Evolutionary conservation across 2,329 filamentous ascomycete species (phyloP).

Genomic region (Monosporascus sp.): DNA sequence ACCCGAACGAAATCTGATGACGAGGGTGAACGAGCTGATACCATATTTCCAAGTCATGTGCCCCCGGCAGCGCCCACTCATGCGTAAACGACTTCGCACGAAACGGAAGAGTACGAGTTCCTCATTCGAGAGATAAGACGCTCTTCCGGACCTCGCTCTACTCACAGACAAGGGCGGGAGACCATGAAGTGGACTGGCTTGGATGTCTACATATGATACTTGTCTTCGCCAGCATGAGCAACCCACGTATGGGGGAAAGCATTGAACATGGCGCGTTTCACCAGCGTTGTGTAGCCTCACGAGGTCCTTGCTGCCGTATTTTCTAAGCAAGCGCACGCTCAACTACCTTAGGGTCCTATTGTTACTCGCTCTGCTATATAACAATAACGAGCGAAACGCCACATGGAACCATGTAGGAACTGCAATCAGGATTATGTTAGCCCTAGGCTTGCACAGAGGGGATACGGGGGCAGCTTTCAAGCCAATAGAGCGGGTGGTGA

Average conservation of each 20-base stretch:
- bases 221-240: conserved; percentile 29
- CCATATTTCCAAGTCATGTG: conserved; percentile 7
- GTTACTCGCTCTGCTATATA: conserved; percentile 29
- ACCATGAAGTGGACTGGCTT: conserved; percentile 28
- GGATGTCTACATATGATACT: conserved; percentile 33
- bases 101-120: conserved; percentile 27
- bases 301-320: conserved; percentile 21
- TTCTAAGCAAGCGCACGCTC: conserved; percentile 27
- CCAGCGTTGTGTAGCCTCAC: conserved; percentile 17
- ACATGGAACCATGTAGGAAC: conserved; percentile 31
- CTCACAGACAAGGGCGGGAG: background rate
- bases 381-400: conserved; percentile 34
- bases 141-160: background rate
- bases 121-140: conserved; percentile 14
- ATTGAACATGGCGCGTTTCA: conserved; percentile 24
- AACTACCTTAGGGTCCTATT: conserved; percentile 29
- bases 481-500: conserved; percentile 27
- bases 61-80: conserved; percentile 22
- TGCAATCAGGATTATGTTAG: conserved; percentile 27
- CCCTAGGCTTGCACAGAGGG: conserved; percentile 26
- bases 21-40: background rate
- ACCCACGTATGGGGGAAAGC: conserved; percentile 12
- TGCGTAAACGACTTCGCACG: conserved; percentile 24
- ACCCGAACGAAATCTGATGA: conserved; percentile 1
- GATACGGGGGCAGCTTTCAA: conserved; percentile 27